Conservation (phyloP, 2,329 filamentous ascomycete genomes). For the Hymenoscyphus repandus region DNA sequence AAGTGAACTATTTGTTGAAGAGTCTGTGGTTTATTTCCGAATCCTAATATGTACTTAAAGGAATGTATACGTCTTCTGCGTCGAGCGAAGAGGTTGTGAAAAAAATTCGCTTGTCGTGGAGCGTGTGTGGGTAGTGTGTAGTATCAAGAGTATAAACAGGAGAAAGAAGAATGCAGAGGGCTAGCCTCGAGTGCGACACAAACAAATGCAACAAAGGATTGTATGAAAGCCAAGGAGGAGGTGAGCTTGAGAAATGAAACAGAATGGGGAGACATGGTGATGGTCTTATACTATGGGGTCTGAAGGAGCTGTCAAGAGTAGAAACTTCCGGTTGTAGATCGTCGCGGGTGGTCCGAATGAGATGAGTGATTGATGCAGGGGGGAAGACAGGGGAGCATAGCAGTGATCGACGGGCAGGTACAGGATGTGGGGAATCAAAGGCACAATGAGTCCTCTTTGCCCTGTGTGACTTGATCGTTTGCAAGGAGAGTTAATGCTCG, state of each 20-base stretch:
- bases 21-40: too few species aligned
- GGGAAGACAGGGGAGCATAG: background rate
- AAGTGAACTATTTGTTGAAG: too few species aligned
- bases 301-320: background rate
- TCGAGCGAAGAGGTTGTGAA: slow-evolving; percentile 1
- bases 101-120: slow-evolving; percentile 1
- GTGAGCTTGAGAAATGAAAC: slow-evolving; percentile 11
- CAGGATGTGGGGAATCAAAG: too few species aligned
- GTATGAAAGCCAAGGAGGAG: slow-evolving; percentile 14
- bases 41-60: background rate
- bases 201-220: slow-evolving; percentile 4
- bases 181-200: slow-evolving; percentile 16
- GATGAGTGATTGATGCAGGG: too few species aligned
- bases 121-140: background rate
- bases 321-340: background rate
- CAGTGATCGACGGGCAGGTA: too few species aligned
- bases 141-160: background rate
- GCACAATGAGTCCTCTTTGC: too few species aligned
- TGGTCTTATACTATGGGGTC: slow-evolving; percentile 16
- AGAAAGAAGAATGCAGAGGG: slow-evolving; percentile 15
- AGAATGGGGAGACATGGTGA: slow-evolving; percentile 1
- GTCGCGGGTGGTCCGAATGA: background rate
- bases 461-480: too few species aligned
- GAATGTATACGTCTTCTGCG: background rate
- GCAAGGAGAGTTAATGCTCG: too few species aligned